Evolutionary conservation across 371 early-diverging fungal species (phyloP), one percentile per base, ranked within the genome.

Genomic region (Mucor irregularis): DNA sequence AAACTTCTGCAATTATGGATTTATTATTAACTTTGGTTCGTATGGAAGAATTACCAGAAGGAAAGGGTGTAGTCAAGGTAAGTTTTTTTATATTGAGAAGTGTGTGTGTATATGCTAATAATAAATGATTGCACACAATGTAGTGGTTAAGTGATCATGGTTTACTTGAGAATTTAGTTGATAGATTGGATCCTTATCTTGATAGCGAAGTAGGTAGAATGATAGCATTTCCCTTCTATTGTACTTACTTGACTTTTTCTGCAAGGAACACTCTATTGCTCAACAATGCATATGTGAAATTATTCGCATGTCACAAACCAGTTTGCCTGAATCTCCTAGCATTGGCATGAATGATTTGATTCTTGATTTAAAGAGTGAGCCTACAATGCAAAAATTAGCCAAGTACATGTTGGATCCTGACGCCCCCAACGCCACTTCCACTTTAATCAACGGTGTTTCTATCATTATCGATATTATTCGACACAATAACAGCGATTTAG

Each of bases 401-500:
- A 76, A 78, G 29, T 95, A 80, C 60, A 96, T 95, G 96, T 84
- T 95, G 40, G 90, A 93, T 70, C 70, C 81, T 44, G 56, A 65
- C 1, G 90, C 89, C 4, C 90, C 92, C 14, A 78, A 88, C 64
- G 80, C 89, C 30, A 83, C 91, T 0, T 92, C 91, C 7, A 86
- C 91, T 9, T 77, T 97, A 24, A 88, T 87, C 52, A 92, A 93
- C 67, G 94, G 93, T 49, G 91, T 93, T 40, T 90, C 86, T 42
- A 92, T 97, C 48, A 88, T 97, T 56, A 92, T 97, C 60, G 96
- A 97, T 74, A 81, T 97, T n/a, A 94, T 97, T 67, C 85, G 96
- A 47, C 83, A 93, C 53, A 93, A 93, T 61, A 93, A 92, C 81
- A 73, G 56, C 42, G 74, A 56, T 61, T 57, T 63, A 40, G 72